A percentile compares a stretch with the other conserved stretches of the same genome.
Evolutionary conservation across 2,329 filamentous ascomycete species (phyloP).

Genomic region (Aspergillus sclerotialis): DNA sequence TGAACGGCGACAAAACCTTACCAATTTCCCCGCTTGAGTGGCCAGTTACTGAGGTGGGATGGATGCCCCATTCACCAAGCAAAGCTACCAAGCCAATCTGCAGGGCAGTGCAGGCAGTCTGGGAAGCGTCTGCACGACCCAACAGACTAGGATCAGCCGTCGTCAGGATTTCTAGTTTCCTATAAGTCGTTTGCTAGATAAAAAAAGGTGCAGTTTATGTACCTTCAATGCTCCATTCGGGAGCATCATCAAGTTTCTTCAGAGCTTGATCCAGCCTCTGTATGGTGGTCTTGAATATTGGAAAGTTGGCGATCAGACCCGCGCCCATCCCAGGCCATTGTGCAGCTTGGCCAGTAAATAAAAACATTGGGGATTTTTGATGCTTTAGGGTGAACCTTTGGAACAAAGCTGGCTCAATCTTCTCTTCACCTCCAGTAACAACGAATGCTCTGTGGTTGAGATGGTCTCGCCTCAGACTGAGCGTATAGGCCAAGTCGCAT

Average conservation of each 20-base stretch:
- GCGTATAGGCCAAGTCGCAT: constrained; percentile 4
- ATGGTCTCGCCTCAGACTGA: constrained; percentile 5
- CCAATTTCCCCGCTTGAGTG: constrained; percentile 11
- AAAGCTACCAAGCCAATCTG: constrained; percentile 12
- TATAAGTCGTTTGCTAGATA: too few relatives aligned
- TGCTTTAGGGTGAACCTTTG: neutral
- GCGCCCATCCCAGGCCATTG: constrained; percentile 24
- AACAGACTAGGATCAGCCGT: neutral
- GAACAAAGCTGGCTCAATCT: neutral
- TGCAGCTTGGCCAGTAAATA: constrained; percentile 29
- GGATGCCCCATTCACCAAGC: constrained; percentile 4
- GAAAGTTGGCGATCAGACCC: neutral
- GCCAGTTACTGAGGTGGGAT: constrained; percentile 6
- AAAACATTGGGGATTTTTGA: constrained; percentile 6
- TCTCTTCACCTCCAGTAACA: neutral
- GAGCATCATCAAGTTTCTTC: neutral
- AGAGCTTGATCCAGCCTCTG: neutral
- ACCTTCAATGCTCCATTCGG: neutral
- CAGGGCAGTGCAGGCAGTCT: constrained; percentile 13
- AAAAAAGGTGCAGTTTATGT: too few relatives aligned
- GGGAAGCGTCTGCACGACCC: neutral
- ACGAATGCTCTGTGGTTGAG: constrained; percentile 5
- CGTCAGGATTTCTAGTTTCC: neutral
- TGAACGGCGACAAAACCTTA: too few relatives aligned
- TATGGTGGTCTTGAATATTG: neutral